phyloP scores from a whole-genome alignment of 2,329 filamentous ascomycete species.

The Talaromyces sp. region DNA sequence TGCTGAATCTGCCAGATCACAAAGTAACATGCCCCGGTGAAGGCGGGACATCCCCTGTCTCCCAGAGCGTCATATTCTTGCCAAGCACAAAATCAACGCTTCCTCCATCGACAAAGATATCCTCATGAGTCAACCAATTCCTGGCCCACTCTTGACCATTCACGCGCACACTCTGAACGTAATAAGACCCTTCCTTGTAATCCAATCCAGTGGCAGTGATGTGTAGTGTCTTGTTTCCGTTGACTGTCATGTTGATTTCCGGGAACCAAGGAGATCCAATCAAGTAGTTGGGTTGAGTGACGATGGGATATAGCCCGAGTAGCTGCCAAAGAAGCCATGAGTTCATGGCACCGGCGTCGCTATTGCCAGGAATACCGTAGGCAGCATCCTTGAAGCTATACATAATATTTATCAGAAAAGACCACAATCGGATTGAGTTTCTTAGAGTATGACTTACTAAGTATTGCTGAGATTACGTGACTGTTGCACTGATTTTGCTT shows the following conservation, averaged over 20 bases:
- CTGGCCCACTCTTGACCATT: conserved; percentile 52
- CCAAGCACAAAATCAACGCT: conserved; percentile 49
- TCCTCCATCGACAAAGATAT: conserved; percentile 43
- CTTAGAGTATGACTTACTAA: conserved; percentile 34
- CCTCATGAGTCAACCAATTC: conserved; percentile 56
- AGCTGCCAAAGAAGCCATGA: conserved; percentile 53
- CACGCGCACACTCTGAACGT: conserved; percentile 53
- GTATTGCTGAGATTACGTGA: conserved; percentile 57
- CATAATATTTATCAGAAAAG: not conserved
- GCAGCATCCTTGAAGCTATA: conserved; percentile 52
- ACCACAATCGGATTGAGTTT: not conserved
- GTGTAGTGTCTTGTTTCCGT: conserved; percentile 36
- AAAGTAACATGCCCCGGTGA: conserved; percentile 43
- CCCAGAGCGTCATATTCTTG: conserved; percentile 42
- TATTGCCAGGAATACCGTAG: conserved; percentile 64
- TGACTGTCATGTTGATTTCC: conserved; percentile 34
- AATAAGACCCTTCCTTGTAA: conserved; percentile 39
- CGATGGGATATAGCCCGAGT: conserved; percentile 49
- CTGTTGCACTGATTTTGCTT: conserved; percentile 60
- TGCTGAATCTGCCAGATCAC: not conserved
- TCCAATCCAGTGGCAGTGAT: conserved; percentile 48
- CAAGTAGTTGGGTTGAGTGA: conserved; percentile 49
- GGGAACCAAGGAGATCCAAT: conserved; percentile 47
- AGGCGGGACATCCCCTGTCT: conserved; percentile 50
- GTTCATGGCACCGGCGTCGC: conserved; percentile 58